These are phyloP conservation scores for Allium fistulosum DNA, from an alignment of 106 monocot genomes.

Conservation along the genomic window DNA sequence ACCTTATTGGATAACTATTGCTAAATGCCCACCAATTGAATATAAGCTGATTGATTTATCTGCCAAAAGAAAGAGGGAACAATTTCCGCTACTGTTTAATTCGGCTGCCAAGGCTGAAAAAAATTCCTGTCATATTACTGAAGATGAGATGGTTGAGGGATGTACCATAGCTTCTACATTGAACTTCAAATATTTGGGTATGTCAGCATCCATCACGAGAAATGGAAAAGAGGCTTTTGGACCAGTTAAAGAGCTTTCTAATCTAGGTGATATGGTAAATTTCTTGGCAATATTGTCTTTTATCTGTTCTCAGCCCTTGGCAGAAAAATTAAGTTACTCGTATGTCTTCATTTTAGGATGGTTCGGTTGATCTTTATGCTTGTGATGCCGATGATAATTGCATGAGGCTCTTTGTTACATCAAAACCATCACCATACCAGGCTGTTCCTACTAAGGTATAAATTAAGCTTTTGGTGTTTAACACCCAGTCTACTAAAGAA, in stretches of 20 bases:
- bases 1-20: conserved; percentile 88
- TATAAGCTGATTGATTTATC: conserved; percentile 44
- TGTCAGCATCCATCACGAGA: conserved; percentile 50
- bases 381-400: conserved; percentile 70
- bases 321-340: conserved; percentile 5
- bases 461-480: too few species aligned
- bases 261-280: conserved; percentile 87
- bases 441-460: conserved; percentile 92
- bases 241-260: conserved; percentile 55
- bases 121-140: conserved; percentile 43
- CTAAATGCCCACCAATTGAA: conserved; percentile 74
- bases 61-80: conserved; percentile 36
- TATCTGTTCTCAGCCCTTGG: too few species aligned
- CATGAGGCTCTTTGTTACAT: conserved; percentile 61
- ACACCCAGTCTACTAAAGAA: too few species aligned
- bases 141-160: conserved; percentile 78
- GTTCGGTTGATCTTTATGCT: conserved; percentile 82
- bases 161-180: conserved; percentile 78
- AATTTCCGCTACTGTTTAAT: conserved; percentile 19
- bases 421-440: conserved; percentile 83
- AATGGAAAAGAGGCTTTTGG: conserved; percentile 49
- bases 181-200: conserved; percentile 62
- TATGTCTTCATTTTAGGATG: conserved; percentile 54
- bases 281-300: not conserved
- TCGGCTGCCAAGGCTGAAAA: conserved; percentile 35